phyloP scores from a whole-genome alignment of 305 asterid species.

The Solanum hybrid region DNA sequence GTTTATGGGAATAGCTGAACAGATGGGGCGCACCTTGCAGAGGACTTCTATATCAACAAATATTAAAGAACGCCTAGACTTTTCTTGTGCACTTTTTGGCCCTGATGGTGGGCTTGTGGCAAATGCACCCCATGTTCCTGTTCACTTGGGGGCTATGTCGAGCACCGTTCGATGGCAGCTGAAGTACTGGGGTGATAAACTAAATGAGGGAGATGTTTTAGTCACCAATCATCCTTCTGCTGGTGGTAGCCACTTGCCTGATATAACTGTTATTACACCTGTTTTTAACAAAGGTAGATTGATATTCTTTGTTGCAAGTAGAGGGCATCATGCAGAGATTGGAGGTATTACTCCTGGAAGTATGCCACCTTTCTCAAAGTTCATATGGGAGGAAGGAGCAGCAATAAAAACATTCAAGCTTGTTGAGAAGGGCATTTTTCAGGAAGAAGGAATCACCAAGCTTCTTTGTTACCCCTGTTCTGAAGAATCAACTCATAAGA shows the following conservation, averaged over 20 bases:
- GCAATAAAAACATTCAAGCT: constrained; percentile 95
- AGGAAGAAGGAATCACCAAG: constrained; percentile 72
- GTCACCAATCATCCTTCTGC: constrained; percentile 94
- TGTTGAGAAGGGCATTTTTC: constrained; percentile 72
- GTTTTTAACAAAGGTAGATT: constrained; percentile 61
- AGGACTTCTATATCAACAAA: constrained; percentile 94
- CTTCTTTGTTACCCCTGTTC: constrained; percentile 60
- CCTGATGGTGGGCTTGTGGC: constrained; percentile 97
- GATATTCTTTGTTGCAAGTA: constrained; percentile 88
- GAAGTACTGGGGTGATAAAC: constrained; percentile 62
- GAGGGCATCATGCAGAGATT: constrained; percentile 97
- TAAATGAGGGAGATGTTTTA: constrained; percentile 82
- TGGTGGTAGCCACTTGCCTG: constrained; percentile 97
- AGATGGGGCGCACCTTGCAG: constrained; percentile 97
- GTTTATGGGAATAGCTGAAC: constrained; percentile 98
- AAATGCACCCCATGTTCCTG: constrained; percentile 98
- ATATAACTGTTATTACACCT: constrained; percentile 89
- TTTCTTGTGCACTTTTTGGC: constrained; percentile 95
- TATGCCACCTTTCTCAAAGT: constrained; percentile 96
- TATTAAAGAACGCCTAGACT: constrained; percentile 87
- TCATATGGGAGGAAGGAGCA: constrained; percentile 96
- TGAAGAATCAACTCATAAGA: constrained; percentile 36
- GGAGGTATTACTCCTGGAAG: constrained; percentile 99
- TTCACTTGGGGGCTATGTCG: constrained; percentile 98
- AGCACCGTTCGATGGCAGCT: constrained; percentile 95